Base-by-base conservation (phyloP, 1,139 yeast genomes). In the Nakaseomyces nivariensis region DNA sequence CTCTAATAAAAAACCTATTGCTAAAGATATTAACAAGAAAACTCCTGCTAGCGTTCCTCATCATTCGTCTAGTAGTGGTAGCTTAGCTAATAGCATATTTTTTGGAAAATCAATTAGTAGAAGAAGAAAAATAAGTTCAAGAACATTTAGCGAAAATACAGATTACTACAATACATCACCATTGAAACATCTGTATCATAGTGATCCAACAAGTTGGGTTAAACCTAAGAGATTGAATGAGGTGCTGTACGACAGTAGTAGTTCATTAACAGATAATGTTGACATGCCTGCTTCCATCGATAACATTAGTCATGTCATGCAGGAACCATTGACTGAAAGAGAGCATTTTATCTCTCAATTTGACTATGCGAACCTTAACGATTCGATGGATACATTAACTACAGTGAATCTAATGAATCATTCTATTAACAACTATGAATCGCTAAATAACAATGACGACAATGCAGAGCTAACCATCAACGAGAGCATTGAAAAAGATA, bases 141-240 rank as follows among this genome's bases (percentile, higher is more conserved):
- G 64, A 41, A 56, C 53, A 36, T 61, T 62, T 37, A 58, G 59
- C 34, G 62, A 62, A 10, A 58, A 60, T 37, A 62, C 65, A 3
- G 65, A 61, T 46, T 62, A 61, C 47, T 63, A 54, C 46, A 62
- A 63, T 48, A 56, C 61, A 5, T 61, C 65, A 10, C 66, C 67
- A 4, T 49, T 62, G 47, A 62, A 58, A 37, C 63, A 61, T 47
- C 47, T 59, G 22, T 61, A 56, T 50, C 64, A 60, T 50, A 55
- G 56, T 48, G 57, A 55, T 36, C 46, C 50, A 7, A 48, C 54
- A 5, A 47, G 27, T n/a, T 45, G 50, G 43, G 51, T 55, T n/a
- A 55, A 48, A 48, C 60, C 60, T 4, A 56, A 53, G 26, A 53
- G 57, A 36, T 29, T 54, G 34, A 57, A 57, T 37, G 56, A 52